These are phyloP conservation scores for Angophora floribunda DNA, from an alignment of 345 rosid genomes.

Conservation along the genomic window DNA sequence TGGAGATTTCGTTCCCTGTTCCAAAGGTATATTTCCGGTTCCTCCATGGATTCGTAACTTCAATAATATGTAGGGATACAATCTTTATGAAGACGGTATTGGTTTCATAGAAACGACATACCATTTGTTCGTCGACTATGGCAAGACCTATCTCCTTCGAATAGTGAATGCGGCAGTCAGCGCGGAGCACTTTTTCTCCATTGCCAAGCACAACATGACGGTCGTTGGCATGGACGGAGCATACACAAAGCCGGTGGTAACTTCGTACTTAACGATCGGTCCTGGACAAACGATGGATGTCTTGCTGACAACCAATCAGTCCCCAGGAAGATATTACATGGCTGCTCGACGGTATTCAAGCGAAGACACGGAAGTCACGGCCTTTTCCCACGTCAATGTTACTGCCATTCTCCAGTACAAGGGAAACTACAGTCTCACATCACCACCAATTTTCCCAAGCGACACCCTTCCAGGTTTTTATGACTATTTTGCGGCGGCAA, in stretches of 20 bases:
- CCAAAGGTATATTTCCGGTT: neutral
- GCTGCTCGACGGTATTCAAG: neutral
- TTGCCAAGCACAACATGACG: conserved; percentile 16
- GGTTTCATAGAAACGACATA: neutral
- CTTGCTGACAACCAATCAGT: conserved; percentile 9
- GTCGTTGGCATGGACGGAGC: conserved; percentile 22
- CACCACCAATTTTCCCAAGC: neutral
- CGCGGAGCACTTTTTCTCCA: conserved; percentile 16
- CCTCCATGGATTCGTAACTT: neutral
- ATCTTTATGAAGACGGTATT: neutral
- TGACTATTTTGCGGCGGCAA: neutral
- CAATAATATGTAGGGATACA: neutral
- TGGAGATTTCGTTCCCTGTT: conserved; percentile 11
- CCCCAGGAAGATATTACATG: conserved; percentile 3
- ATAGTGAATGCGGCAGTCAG: conserved; percentile 19
- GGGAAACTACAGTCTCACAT: neutral
- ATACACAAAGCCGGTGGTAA: conserved; percentile 8
- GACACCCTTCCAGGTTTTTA: neutral
- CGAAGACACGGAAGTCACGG: neutral
- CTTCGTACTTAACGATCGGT: conserved; percentile 2
- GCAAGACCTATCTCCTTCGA: conserved; percentile 24
- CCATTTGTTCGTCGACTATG: conserved; percentile 3
- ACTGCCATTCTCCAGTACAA: conserved; percentile 7
- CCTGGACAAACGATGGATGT: conserved; percentile 27
- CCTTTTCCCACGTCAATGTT: neutral